Conservation (phyloP, 495 filamentous ascomycete species). For the Aspergillus campestris region DNA sequence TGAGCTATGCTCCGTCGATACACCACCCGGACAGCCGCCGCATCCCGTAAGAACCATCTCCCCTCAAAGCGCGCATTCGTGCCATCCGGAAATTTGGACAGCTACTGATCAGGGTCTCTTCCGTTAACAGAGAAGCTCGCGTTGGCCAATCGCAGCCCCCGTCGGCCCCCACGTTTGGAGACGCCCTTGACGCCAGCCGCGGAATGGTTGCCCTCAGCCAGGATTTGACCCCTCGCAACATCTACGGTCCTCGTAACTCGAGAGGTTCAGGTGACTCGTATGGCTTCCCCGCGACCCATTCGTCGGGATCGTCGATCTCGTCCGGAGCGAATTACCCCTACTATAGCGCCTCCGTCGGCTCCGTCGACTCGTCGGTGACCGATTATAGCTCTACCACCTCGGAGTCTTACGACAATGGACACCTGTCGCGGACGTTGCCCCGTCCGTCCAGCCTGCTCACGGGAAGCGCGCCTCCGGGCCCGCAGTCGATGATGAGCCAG, state of each 20-base stretch:
- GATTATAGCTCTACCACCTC: conserved; percentile 85
- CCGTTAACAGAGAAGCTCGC: conserved; percentile 44
- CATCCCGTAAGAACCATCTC: conserved; percentile 67
- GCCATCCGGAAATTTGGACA: background rate
- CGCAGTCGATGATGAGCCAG: conserved; percentile 96
- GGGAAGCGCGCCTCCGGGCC: conserved; percentile 63
- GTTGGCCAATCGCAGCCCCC: conserved; percentile 39
- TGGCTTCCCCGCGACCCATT: conserved; percentile 86
- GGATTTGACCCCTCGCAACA: conserved; percentile 69
- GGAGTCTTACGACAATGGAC: conserved; percentile 72
- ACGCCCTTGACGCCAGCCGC: conserved; percentile 80
- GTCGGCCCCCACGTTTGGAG: conserved; percentile 36
- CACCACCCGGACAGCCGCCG: conserved; percentile 59
- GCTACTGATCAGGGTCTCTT: conserved; percentile 2
- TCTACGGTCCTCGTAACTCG: conserved; percentile 63
- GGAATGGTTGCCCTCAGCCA: conserved; percentile 97
- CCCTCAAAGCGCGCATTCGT: conserved; percentile 5
- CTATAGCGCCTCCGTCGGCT: conserved; percentile 70
- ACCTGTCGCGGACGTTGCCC: conserved; percentile 69
- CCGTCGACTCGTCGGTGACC: conserved; percentile 82
- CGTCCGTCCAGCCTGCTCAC: conserved; percentile 64
- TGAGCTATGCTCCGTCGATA: conserved; percentile 49
- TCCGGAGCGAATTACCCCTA: conserved; percentile 64
- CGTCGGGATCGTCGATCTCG: conserved; percentile 89
- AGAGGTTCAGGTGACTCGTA: conserved; percentile 82